Percentiles rank a stretch among this genome's conserved stretches.
Conservation (phyloP, 352 stramenopile genomes). For the Phytopythium ostracodes region DNA sequence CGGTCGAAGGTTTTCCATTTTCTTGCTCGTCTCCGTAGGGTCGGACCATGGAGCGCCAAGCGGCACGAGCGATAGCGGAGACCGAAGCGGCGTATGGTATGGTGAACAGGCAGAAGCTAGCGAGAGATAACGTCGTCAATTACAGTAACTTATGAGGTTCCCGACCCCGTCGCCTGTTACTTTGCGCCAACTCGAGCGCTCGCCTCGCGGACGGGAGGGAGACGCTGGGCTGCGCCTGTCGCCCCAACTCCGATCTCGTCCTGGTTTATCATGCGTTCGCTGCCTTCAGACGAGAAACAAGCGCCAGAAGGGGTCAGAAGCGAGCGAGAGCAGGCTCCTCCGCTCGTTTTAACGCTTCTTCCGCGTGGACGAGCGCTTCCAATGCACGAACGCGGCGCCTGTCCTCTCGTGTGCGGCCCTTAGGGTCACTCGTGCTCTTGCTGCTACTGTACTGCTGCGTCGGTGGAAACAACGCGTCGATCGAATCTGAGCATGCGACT, state of each 20-base stretch:
- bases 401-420: background rate
- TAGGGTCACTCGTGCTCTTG: background rate
- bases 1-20: background rate
- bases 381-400: background rate
- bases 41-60: background rate
- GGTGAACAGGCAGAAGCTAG: background rate
- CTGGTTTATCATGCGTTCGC: background rate
- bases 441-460: background rate
- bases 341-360: background rate
- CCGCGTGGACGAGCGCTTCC: background rate
- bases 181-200: background rate
- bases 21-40: background rate
- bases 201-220: background rate
- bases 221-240: background rate
- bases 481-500: background rate
- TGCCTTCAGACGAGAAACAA: too few relatives aligned
- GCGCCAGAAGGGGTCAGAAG: background rate
- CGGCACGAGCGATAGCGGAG: background rate
- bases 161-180: background rate
- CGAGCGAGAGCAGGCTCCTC: background rate
- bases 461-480: background rate
- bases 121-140: background rate
- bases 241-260: background rate
- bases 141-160: background rate
- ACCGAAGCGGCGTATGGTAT: background rate